A percentile compares a stretch with the other conserved stretches of the same genome.
phyloP scores from a whole-genome alignment of 495 filamentous ascomycete genomes.

The Arthonia radiata region DNA sequence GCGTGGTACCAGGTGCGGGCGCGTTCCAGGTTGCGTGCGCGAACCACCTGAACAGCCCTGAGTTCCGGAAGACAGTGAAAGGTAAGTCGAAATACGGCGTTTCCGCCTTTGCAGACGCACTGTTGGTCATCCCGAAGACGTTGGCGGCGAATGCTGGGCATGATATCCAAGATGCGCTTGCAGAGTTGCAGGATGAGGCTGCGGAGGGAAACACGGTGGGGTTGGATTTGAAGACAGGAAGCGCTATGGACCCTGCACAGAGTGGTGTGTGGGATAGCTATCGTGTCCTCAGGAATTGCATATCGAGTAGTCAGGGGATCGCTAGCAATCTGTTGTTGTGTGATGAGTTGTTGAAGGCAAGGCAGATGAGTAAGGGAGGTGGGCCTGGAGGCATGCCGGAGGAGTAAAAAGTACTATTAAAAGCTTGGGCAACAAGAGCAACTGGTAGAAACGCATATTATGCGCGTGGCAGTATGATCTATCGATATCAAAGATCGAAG shows the following conservation, averaged over 20 bases:
- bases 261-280: conserved; percentile 91
- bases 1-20: conserved; percentile 81
- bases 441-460: too few relatives aligned
- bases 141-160: conserved; percentile 89
- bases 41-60: conserved; percentile 61
- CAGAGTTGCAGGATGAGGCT: conserved; percentile 62
- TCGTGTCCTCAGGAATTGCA: conserved; percentile 74
- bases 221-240: conserved; percentile 59
- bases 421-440: too few relatives aligned
- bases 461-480: too few relatives aligned
- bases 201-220: conserved; percentile 67
- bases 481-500: too few relatives aligned
- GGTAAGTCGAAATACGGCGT: conserved; percentile 95
- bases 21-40: conserved; percentile 93
- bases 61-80: conserved; percentile 67
- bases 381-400: too few relatives aligned
- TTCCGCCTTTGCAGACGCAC: conserved; percentile 76
- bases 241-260: conserved; percentile 88
- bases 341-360: conserved; percentile 89
- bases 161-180: conserved; percentile 83
- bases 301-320: conserved; percentile 85
- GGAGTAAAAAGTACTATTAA: too few relatives aligned
- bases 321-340: conserved; percentile 87
- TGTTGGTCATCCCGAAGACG: conserved; percentile 88
- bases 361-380: too few relatives aligned